These are phyloP conservation scores for Lichtheimia hyalospora DNA, from an alignment of 371 early-diverging fungal species.

Conservation along the genomic window DNA sequence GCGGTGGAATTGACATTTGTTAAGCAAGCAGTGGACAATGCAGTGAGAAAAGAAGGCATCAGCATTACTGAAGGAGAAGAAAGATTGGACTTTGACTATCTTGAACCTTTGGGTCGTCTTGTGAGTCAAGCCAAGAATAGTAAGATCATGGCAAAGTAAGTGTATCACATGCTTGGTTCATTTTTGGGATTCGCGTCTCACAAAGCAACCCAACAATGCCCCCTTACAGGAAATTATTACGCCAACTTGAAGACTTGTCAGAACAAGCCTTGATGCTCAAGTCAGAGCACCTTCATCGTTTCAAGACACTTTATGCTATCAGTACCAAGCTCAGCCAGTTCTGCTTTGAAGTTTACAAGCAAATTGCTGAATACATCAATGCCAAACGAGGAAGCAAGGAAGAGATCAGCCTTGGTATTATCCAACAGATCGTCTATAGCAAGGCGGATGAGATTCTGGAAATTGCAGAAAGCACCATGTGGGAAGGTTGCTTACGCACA, in stretches of 20 bases:
- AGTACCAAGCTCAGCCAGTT: conserved; percentile 53
- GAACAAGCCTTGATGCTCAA: conserved; percentile 55
- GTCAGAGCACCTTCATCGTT: conserved; percentile 50
- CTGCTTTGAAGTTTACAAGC: conserved; percentile 42
- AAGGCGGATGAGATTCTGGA: conserved; percentile 56
- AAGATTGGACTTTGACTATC: conserved; percentile 53
- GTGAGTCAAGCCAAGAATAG: conserved; percentile 62
- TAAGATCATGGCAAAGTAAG: conserved; percentile 62
- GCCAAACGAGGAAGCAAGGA: conserved; percentile 50
- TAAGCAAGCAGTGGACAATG: conserved; percentile 40
- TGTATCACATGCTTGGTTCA: not conserved
- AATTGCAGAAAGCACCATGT: conserved; percentile 59
- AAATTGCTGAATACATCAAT: conserved; percentile 32
- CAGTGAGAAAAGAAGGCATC: conserved; percentile 36
- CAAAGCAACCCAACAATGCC: not conserved
- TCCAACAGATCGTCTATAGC: conserved; percentile 51
- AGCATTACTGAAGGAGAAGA: conserved; percentile 47
- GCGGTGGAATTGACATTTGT: conserved; percentile 58
- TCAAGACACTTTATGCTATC: conserved; percentile 48
- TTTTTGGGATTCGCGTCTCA: not conserved
- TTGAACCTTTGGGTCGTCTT: conserved; percentile 55
- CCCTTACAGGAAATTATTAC: conserved; percentile 59
- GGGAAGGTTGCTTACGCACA: conserved; percentile 60
- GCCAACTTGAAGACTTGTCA: conserved; percentile 64
- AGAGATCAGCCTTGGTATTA: conserved; percentile 34